A percentile compares a stretch with the other conserved stretches of the same genome.
phyloP scores from a whole-genome alignment of 495 filamentous ascomycete species.

The Glonium stellatum region DNA sequence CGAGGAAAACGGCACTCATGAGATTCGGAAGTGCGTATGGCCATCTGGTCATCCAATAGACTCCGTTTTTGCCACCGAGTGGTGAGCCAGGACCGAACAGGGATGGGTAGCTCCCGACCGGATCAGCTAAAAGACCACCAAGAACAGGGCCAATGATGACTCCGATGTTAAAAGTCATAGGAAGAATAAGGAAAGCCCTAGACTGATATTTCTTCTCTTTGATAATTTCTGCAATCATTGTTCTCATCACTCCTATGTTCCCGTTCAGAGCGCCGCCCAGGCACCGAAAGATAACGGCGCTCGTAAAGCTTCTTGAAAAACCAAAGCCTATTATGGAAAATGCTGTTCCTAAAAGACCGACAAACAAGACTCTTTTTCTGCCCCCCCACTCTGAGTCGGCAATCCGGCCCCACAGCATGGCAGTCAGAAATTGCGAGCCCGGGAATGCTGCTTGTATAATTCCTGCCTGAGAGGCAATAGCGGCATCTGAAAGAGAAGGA shows the following conservation, averaged over 20 bases:
- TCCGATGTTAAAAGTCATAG: conserved; percentile 75
- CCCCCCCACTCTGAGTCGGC: conserved; percentile 66
- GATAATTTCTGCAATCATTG: conserved; percentile 73
- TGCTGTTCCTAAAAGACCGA: conserved; percentile 66
- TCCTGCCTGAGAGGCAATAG: conserved; percentile 69
- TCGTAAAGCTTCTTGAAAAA: conserved; percentile 63
- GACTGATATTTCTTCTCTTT: conserved; percentile 62
- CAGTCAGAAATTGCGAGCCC: conserved; percentile 74
- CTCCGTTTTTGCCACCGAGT: conserved; percentile 45
- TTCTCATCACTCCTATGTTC: conserved; percentile 74
- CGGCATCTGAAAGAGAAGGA: conserved; percentile 33
- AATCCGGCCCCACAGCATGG: conserved; percentile 74
- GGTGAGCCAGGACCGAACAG: conserved; percentile 56
- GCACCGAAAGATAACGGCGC: conserved; percentile 65
- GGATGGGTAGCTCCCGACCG: conserved; percentile 53
- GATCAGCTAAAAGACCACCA: conserved; percentile 63
- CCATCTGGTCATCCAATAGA: conserved; percentile 59
- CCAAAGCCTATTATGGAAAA: conserved; percentile 73
- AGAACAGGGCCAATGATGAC: conserved; percentile 58
- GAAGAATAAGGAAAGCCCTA: conserved; percentile 71
- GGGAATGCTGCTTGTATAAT: conserved; percentile 74
- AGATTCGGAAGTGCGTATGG: conserved; percentile 75
- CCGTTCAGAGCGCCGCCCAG: conserved; percentile 69
- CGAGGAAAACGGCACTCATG: conserved; percentile 60
- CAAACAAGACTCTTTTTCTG: conserved; percentile 68